Base-by-base conservation (phyloP, 306 rosid species). In the Castanea mollissima region DNA sequence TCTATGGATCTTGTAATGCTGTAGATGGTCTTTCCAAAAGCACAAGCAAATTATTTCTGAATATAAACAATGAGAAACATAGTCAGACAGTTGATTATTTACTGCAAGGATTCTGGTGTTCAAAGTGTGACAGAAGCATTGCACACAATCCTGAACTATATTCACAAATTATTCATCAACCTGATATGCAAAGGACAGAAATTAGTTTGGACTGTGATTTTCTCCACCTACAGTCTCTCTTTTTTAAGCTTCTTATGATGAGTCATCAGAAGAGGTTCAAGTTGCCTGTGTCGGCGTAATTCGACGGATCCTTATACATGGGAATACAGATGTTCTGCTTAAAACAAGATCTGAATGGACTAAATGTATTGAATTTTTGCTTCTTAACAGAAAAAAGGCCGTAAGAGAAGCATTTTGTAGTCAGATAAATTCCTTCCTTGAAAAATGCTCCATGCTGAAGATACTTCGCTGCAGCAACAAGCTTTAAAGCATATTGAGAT, bases 361-460 rank as follows among this genome's bases (percentile, higher is more conserved):
- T 80, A 87, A 82, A 73, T 90, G 93, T 80, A 32, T 92, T 34
- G 78, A 87, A n/a, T 91, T 79, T 89, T 21, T 21, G 21, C 21
- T 21, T 21, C 81, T 83, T 78, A 81, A 87, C 78, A 80, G 74
- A 67, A 87, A 84, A 86, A 91, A 84, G 85, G 87, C 86, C 64
- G 76, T 94, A 44, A 91, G 97, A 80, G 97, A 91, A 76, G 91
- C 93, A 81, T 94, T 92, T 84, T 94, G 97, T 87, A 34, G 87
- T 84, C 97, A 92, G 82, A 90, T 94, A 52, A 82, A 88, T 84
- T 91, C 87, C 73, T 92, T 94, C 78, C 77, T 85, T 63, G 90
- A 90, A 92, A 94, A 88, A 87, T 94, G 99, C 99, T 94, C 81
- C 99, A 92, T 71, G 85, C 97, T 31, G 94, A 94, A 74, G 92